Percentiles rank a stretch among this genome's conserved stretches.
These are phyloP conservation scores for Paracorniculantispora psalliotae DNA, from an alignment of 2,329 filamentous ascomycete genomes.

Conservation along the genomic window DNA sequence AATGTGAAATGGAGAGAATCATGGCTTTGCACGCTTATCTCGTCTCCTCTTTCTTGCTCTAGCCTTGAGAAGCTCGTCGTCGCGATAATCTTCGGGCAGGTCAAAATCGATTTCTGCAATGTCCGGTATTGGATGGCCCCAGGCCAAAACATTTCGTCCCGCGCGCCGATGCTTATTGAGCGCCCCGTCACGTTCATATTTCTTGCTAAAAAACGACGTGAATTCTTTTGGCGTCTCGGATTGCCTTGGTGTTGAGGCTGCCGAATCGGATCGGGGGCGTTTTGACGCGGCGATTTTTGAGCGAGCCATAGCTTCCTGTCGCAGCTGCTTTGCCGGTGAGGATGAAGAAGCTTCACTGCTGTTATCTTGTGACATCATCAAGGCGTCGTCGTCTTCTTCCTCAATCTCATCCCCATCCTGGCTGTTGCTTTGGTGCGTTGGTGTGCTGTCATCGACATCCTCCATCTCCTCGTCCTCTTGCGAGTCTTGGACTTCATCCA, in stretches of 20 bases:
- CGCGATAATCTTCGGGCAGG: conserved; percentile 60
- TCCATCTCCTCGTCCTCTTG: conserved; percentile 25
- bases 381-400: conserved; percentile 26
- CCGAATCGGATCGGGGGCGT: conserved; percentile 28
- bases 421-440: conserved; percentile 29
- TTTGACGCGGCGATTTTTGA: conserved; percentile 37
- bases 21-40: conserved; percentile 48
- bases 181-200: conserved; percentile 72
- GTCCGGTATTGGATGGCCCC: conserved; percentile 77
- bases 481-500: conserved; percentile 21
- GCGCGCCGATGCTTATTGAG: conserved; percentile 67
- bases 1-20: conserved; percentile 22
- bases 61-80: conserved; percentile 51
- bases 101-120: conserved; percentile 66
- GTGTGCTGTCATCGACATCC: conserved; percentile 23
- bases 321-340: conserved; percentile 62
- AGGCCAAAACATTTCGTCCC: conserved; percentile 67
- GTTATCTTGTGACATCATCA: conserved; percentile 48
- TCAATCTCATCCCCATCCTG: conserved; percentile 35
- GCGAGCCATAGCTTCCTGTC: conserved; percentile 61
- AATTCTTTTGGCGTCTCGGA: conserved; percentile 56
- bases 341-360: conserved; percentile 40
- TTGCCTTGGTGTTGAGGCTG: conserved; percentile 26
- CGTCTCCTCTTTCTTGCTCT: conserved; percentile 60
- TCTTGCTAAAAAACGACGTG: conserved; percentile 81